Conservation (phyloP, 805 yeast genomes). For the Hanseniaspora singularis region DNA sequence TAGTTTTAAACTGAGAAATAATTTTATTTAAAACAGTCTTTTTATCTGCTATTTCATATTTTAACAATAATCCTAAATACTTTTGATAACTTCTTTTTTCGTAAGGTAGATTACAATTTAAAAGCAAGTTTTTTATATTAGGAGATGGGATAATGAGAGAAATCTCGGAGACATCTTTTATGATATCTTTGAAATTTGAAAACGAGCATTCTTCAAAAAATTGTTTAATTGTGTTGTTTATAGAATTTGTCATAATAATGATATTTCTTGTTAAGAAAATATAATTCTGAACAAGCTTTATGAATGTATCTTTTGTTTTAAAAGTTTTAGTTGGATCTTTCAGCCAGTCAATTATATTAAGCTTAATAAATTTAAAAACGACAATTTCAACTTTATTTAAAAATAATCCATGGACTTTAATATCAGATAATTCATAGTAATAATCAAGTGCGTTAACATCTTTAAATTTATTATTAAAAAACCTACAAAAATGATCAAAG, state of each 20-base stretch:
- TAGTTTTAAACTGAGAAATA: neutral
- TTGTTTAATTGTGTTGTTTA: neutral
- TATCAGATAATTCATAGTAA: neutral
- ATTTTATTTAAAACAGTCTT: neutral
- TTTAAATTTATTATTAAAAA: neutral
- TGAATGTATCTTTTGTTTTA: too few species aligned
- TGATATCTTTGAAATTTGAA: neutral
- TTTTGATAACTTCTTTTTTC: neutral
- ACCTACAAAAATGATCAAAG: neutral
- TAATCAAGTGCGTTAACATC: neutral
- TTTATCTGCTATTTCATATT: constrained; percentile 1
- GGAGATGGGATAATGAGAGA: too few species aligned
- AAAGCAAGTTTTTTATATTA: neutral
- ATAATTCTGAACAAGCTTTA: constrained; percentile 5
- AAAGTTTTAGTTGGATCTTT: too few species aligned
- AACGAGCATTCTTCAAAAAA: constrained; percentile 10
- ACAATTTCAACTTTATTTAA: too few species aligned
- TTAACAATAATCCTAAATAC: neutral
- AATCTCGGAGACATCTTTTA: too few species aligned
- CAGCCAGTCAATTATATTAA: too few species aligned
- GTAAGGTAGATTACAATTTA: neutral
- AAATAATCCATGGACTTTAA: too few species aligned
- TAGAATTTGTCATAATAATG: neutral
- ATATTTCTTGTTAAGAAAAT: neutral
- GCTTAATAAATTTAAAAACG: too few species aligned